phyloP scores from a whole-genome alignment of 768 basidiomycete species.

The Trametes cubensis region DNA sequence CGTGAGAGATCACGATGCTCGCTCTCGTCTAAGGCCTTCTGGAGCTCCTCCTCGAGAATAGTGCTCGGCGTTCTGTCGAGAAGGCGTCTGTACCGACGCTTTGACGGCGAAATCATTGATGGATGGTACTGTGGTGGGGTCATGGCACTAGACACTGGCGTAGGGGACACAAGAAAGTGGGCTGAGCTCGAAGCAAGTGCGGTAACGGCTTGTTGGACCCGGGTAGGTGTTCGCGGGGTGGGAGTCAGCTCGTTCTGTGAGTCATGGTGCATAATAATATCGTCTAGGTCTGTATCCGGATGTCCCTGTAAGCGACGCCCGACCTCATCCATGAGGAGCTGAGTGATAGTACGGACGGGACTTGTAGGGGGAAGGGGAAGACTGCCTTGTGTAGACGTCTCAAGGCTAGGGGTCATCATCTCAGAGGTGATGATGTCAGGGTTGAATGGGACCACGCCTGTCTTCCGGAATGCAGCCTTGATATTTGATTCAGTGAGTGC shows the following conservation, averaged over 20 bases:
- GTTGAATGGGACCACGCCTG: constrained; percentile 36
- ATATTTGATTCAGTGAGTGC: not conserved
- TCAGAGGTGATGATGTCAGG: constrained; percentile 35
- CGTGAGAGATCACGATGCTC: not conserved
- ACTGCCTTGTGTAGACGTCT: constrained; percentile 24
- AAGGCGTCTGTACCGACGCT: not conserved
- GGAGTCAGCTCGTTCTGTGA: no score
- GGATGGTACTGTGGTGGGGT: no score
- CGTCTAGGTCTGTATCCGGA: no score
- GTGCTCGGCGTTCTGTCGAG: not conserved
- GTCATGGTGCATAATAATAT: no score
- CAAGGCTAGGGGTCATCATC: constrained; percentile 41
- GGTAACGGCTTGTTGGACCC: no score
- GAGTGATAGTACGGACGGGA: not conserved
- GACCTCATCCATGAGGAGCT: not conserved
- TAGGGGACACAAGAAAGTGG: no score
- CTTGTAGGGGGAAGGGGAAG: not conserved
- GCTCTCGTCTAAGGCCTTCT: not conserved
- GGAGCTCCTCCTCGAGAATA: not conserved
- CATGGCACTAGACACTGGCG: no score
- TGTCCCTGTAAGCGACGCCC: not conserved
- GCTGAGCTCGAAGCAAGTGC: no score
- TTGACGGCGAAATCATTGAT: not conserved
- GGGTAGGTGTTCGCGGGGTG: no score
- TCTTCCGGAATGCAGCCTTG: not conserved